phyloP scores from a whole-genome alignment of 345 rosid species.

The Gynandropsis gynandra region DNA sequence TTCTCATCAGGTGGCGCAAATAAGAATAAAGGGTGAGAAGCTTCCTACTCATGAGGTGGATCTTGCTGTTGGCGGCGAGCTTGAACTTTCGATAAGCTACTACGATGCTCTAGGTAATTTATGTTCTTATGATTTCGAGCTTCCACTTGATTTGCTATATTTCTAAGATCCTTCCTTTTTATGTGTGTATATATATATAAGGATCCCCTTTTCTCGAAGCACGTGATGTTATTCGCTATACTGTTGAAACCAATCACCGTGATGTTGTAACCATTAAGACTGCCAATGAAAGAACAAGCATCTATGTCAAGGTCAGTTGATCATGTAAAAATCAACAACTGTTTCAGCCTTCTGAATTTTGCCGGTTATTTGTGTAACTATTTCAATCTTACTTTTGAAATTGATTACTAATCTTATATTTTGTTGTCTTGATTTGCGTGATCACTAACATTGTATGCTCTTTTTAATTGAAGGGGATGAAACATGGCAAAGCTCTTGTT shows the following conservation, averaged over 20 bases:
- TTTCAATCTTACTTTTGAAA: background rate
- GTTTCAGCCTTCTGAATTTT: slow-evolving; percentile 3
- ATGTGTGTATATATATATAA: slow-evolving; percentile 33
- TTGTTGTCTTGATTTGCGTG: slow-evolving; percentile 5
- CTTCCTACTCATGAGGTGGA: slow-evolving; percentile 39
- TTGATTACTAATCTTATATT: background rate
- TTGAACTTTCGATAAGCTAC: slow-evolving; percentile 60
- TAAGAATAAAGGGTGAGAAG: slow-evolving; percentile 49
- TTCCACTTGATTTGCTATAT: slow-evolving; percentile 13
- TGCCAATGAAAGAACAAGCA: slow-evolving; percentile 30
- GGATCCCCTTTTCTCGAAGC: slow-evolving; percentile 81
- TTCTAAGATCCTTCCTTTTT: slow-evolving; percentile 14
- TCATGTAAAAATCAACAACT: background rate
- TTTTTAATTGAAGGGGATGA: slow-evolving; percentile 50
- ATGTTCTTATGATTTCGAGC: slow-evolving; percentile 4
- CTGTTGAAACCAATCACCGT: slow-evolving; percentile 61
- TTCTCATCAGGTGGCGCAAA: slow-evolving; percentile 69
- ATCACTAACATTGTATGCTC: slow-evolving; percentile 14
- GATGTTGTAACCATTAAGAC: slow-evolving; percentile 49
- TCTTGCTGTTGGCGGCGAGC: slow-evolving; percentile 73
- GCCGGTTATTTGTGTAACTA: background rate
- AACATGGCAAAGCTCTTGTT: slow-evolving; percentile 69
- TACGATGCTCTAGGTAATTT: slow-evolving; percentile 60
- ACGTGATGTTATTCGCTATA: slow-evolving; percentile 39
- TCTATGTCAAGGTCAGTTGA: slow-evolving; percentile 62